phyloP scores from a whole-genome alignment of 208 protist genomes.

The Leishmania gerbilli region DNA sequence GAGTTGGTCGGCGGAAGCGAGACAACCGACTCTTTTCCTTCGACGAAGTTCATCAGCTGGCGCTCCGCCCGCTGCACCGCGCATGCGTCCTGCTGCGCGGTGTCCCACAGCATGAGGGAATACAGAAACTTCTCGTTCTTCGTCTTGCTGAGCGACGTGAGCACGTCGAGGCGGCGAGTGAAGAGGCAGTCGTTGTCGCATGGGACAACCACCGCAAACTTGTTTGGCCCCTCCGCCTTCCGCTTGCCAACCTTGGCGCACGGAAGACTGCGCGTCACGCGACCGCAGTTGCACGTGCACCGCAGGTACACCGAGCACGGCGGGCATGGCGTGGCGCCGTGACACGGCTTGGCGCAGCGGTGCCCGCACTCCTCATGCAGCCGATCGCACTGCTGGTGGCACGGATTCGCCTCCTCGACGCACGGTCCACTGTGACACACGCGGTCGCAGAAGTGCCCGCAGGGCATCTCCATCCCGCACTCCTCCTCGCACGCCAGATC shows the following conservation, averaged over 20 bases:
- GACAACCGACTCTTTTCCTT: slow-evolving; percentile 26
- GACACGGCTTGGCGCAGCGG: slow-evolving; percentile 54
- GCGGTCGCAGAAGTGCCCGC: slow-evolving; percentile 63
- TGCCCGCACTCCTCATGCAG: slow-evolving; percentile 60
- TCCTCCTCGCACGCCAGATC: slow-evolving; percentile 41
- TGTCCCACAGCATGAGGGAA: slow-evolving; percentile 65
- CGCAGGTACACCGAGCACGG: slow-evolving; percentile 42
- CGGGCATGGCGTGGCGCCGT: slow-evolving; percentile 44
- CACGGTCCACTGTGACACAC: slow-evolving; percentile 68
- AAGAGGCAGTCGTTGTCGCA: slow-evolving; percentile 48
- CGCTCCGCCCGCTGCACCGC: slow-evolving; percentile 46
- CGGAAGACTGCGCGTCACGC: slow-evolving; percentile 30
- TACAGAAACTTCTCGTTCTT: slow-evolving; percentile 46
- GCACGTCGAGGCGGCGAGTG: slow-evolving; percentile 24
- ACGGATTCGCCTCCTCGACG: slow-evolving; percentile 36
- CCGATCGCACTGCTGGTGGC: slow-evolving; percentile 40
- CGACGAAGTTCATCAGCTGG: slow-evolving; percentile 47
- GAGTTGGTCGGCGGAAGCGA: slow-evolving; percentile 46
- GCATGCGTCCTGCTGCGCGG: slow-evolving; percentile 16
- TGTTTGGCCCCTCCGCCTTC: slow-evolving; percentile 26
- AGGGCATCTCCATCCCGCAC: slow-evolving; percentile 54
- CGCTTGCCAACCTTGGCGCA: slow-evolving; percentile 46
- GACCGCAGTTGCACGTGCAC: slow-evolving; percentile 61
- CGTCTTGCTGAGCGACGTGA: slow-evolving; percentile 27
- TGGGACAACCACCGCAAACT: slow-evolving; percentile 20